Evolutionary conservation across 345 rosid species (phyloP).

Genomic region (Trapa bicornis): DNA sequence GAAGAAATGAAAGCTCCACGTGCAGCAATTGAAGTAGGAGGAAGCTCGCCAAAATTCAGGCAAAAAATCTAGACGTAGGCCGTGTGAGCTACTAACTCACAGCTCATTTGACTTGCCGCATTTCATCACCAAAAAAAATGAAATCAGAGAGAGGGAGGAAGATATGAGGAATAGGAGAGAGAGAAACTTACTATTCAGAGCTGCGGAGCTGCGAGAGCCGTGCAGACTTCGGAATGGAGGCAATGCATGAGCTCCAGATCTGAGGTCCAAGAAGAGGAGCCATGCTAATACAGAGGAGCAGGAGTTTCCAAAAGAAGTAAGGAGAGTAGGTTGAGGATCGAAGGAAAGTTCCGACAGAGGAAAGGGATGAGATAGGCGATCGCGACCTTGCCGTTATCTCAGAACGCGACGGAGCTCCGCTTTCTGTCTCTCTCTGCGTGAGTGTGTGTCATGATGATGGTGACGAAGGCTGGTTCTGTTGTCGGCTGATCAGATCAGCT

Average conservation of each 20-base stretch:
- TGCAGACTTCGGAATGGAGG: not conserved
- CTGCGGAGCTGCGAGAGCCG: not conserved
- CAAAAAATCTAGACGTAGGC: not conserved
- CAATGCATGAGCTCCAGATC: conserved; percentile 4
- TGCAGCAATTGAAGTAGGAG: not conserved
- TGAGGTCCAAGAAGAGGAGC: not conserved
- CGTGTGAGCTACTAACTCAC: not conserved
- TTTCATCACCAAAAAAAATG: not conserved
- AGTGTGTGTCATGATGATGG: not conserved
- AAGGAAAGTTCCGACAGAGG: too few relatives aligned
- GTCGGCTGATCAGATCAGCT: not conserved
- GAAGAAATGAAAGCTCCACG: not conserved
- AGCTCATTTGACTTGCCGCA: not conserved
- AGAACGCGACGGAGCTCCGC: not conserved
- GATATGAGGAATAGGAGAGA: not conserved
- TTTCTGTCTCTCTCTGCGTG: not conserved
- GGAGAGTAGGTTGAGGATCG: too few relatives aligned
- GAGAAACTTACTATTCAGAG: not conserved
- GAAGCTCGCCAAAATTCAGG: not conserved
- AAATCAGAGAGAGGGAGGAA: not conserved
- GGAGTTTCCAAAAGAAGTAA: not conserved
- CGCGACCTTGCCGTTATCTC: not conserved
- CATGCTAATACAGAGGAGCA: not conserved
- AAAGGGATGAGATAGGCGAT: not conserved
- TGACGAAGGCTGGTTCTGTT: not conserved